Evolutionary conservation across 257 asterid species (phyloP).

Genomic region (Solanum chmielewskii): DNA sequence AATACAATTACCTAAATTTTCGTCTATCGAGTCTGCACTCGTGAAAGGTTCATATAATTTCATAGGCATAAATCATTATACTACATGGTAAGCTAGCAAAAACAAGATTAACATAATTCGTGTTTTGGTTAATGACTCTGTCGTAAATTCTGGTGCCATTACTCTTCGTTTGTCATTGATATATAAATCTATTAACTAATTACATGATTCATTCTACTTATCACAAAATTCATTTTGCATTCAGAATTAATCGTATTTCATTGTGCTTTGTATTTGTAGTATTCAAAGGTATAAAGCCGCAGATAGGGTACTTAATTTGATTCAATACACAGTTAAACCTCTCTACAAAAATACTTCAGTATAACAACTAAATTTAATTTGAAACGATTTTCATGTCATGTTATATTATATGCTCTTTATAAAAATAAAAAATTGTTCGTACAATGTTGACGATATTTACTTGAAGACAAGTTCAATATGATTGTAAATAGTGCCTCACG

Average conservation of each 20-base stretch:
- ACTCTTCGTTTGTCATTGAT: conserved; percentile 36
- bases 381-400: neutral
- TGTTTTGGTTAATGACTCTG: conserved; percentile 37
- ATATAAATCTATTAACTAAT: neutral
- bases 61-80: neutral
- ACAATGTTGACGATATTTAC: neutral
- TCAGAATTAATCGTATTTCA: neutral
- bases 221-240: neutral
- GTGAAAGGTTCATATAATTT: neutral
- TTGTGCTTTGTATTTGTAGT: conserved; percentile 16
- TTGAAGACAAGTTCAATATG: conserved; percentile 34
- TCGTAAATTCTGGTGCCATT: conserved; percentile 47
- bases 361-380: neutral
- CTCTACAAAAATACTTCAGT: neutral
- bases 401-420: neutral
- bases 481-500: conserved; percentile 49
- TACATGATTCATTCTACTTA: neutral
- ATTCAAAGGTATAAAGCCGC: conserved; percentile 3
- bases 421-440: neutral
- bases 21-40: neutral
- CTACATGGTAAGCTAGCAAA: conserved; percentile 3
- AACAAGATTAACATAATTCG: conserved; percentile 31
- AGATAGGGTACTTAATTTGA: neutral
- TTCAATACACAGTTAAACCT: neutral
- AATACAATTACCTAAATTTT: neutral